phyloP scores from a whole-genome alignment of 805 yeast species.

The Metschnikowia chrysomelidarum region DNA sequence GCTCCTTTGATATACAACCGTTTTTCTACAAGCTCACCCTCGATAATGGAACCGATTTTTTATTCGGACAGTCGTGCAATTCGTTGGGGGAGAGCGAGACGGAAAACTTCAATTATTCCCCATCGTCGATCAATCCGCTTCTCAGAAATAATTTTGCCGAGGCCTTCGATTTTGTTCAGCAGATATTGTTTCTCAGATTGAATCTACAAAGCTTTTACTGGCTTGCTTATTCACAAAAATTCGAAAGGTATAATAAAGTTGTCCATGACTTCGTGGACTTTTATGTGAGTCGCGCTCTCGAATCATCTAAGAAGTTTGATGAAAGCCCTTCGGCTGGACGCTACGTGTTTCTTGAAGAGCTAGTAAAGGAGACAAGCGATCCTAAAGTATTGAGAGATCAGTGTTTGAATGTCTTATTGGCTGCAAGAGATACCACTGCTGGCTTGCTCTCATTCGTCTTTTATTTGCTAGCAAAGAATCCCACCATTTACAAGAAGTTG shows the following conservation, averaged over 20 bases:
- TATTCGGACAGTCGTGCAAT: conserved; percentile 16
- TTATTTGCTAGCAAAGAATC: conserved; percentile 43
- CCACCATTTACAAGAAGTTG: conserved; percentile 34
- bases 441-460: conserved; percentile 14
- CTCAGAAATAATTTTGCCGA: conserved; percentile 8
- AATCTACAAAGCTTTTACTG: conserved; percentile 10
- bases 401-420: conserved; percentile 17
- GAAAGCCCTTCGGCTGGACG: conserved; percentile 7
- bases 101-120: not conserved
- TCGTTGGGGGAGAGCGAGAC: not conserved
- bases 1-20: conserved; percentile 16
- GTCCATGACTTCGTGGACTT: conserved; percentile 14
- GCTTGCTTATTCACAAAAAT: conserved; percentile 10
- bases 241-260: conserved; percentile 4
- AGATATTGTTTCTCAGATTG: conserved; percentile 8
- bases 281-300: conserved; percentile 10
- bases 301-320: conserved; percentile 8
- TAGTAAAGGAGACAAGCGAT: conserved; percentile 15
- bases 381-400: conserved; percentile 16
- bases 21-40: conserved; percentile 16
- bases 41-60: conserved; percentile 18
- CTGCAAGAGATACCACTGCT: conserved; percentile 19
- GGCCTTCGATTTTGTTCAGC: conserved; percentile 13
- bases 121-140: conserved; percentile 1
- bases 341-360: conserved; percentile 15